A percentile compares a stretch with the other conserved stretches of the same genome.
These are phyloP conservation scores for Fusarium musae DNA, from an alignment of 2,329 filamentous ascomycete species.

Conservation along the genomic window DNA sequence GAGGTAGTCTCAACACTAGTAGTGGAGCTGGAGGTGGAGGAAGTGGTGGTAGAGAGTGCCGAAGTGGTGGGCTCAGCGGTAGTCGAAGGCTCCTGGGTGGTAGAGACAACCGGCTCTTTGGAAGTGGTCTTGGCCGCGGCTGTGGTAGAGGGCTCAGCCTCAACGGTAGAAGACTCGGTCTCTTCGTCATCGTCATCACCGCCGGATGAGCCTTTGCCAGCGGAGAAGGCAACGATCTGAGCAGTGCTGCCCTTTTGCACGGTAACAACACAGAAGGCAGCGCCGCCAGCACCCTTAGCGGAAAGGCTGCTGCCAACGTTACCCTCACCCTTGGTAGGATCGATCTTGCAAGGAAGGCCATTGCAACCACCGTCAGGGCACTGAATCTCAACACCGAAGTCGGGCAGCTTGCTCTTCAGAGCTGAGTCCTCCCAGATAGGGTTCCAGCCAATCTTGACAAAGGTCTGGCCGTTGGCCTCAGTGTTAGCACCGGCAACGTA, in stretches of 20 bases:
- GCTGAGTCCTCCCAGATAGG: slow-evolving; percentile 73
- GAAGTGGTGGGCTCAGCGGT: slow-evolving; percentile 31
- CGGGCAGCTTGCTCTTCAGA: slow-evolving; percentile 67
- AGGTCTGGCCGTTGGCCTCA: slow-evolving; percentile 71
- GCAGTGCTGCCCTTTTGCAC: slow-evolving; percentile 74
- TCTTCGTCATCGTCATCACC: slow-evolving; percentile 32
- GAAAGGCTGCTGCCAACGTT: slow-evolving; percentile 66
- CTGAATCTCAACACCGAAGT: slow-evolving; percentile 75
- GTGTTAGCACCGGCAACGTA: slow-evolving; percentile 83
- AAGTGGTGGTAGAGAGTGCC: slow-evolving; percentile 28
- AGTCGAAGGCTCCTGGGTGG: slow-evolving; percentile 37
- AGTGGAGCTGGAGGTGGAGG: slow-evolving; percentile 22
- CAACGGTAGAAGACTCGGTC: slow-evolving; percentile 17
- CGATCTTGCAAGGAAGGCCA: slow-evolving; percentile 79
- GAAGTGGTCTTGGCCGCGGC: slow-evolving; percentile 30
- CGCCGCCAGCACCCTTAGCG: slow-evolving; percentile 72
- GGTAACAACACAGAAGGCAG: slow-evolving; percentile 81
- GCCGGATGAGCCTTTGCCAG: slow-evolving; percentile 49
- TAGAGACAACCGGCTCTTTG: slow-evolving; percentile 17
- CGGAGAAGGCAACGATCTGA: slow-evolving; percentile 71
- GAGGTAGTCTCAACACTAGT: slow-evolving; percentile 20
- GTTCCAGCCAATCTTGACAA: slow-evolving; percentile 81
- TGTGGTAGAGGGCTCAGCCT: slow-evolving; percentile 40
- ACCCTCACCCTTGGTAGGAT: slow-evolving; percentile 67
- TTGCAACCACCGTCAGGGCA: slow-evolving; percentile 74